phyloP scores from a whole-genome alignment of 805 yeast genomes.

The Starmerella bacillaris region DNA sequence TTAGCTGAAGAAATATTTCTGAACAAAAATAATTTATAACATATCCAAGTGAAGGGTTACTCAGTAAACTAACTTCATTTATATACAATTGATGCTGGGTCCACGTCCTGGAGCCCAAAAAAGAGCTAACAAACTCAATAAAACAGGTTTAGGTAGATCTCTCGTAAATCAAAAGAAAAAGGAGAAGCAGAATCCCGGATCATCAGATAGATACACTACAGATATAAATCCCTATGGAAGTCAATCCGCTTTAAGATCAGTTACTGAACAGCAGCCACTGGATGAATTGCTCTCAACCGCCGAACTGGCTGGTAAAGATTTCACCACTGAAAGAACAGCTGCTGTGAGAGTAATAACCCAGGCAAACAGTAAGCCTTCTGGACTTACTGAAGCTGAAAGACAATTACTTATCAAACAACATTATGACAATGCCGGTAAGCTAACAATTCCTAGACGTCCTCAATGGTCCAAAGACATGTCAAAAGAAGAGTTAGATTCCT shows the following conservation, averaged over 20 bases:
- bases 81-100: slow-evolving; percentile 32
- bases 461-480: slow-evolving; percentile 59
- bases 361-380: slow-evolving; percentile 26
- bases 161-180: slow-evolving; percentile 51
- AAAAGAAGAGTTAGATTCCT: slow-evolving; percentile 59
- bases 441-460: slow-evolving; percentile 89
- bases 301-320: slow-evolving; percentile 87
- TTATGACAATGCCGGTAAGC: slow-evolving; percentile 34
- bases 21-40: no score
- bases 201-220: slow-evolving; percentile 65
- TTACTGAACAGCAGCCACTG: slow-evolving; percentile 81
- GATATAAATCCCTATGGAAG: slow-evolving; percentile 33
- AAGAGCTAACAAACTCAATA: slow-evolving; percentile 34
- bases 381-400: slow-evolving; percentile 51
- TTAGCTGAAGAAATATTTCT: no score
- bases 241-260: slow-evolving; percentile 83
- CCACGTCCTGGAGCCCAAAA: slow-evolving; percentile 81
- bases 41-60: no score
- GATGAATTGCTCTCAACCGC: slow-evolving; percentile 94
- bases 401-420: slow-evolving; percentile 38
- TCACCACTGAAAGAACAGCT: slow-evolving; percentile 73
- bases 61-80: no score
- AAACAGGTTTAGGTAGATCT: slow-evolving; percentile 71
- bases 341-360: slow-evolving; percentile 62
- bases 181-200: slow-evolving; percentile 50